Percentiles rank a stretch among this genome's conserved stretches.
phyloP scores from a whole-genome alignment of 2,329 filamentous ascomycete species.

The Cercospora canescens region DNA sequence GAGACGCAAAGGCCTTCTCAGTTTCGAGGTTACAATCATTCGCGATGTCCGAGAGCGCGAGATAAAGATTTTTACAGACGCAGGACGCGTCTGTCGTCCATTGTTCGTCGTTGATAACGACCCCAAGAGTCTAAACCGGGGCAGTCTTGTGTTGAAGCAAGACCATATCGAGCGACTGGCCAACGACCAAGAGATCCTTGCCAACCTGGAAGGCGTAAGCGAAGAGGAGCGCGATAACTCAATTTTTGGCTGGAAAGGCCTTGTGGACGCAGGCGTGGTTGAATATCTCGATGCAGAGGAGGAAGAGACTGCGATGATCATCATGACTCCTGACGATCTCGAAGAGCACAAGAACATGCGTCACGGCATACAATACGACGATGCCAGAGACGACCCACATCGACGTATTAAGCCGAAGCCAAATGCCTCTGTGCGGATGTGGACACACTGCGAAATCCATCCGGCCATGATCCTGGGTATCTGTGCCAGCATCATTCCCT shows the following conservation, averaged over 20 bases:
- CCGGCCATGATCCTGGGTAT: constrained; percentile 99
- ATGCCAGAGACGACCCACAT: constrained; percentile 72
- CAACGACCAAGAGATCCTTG: constrained; percentile 62
- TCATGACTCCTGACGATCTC: constrained; percentile 96
- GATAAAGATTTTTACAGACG: constrained; percentile 98
- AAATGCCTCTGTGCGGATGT: constrained; percentile 84
- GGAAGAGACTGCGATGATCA: constrained; percentile 98
- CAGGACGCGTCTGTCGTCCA: constrained; percentile 89
- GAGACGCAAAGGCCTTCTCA: constrained; percentile 73
- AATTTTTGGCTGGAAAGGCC: constrained; percentile 84
- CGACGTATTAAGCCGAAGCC: constrained; percentile 84
- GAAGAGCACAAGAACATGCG: constrained; percentile 57
- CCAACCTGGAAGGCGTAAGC: constrained; percentile 48
- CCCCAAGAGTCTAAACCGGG: constrained; percentile 69
- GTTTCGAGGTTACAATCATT: constrained; percentile 90
- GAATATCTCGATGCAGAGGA: constrained; percentile 98
- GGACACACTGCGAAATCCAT: constrained; percentile 98
- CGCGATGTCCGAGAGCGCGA: constrained; percentile 95
- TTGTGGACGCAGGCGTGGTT: constrained; percentile 81
- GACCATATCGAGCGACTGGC: constrained; percentile 78
- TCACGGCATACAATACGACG: constrained; percentile 37
- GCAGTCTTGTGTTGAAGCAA: constrained; percentile 78
- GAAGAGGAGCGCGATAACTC: constrained; percentile 58
- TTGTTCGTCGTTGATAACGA: constrained; percentile 93
- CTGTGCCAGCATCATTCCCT: constrained; percentile 98